Evolutionary conservation across 2,329 filamentous ascomycete genomes (phyloP).

Genomic region (Dactylellina drechsleri): DNA sequence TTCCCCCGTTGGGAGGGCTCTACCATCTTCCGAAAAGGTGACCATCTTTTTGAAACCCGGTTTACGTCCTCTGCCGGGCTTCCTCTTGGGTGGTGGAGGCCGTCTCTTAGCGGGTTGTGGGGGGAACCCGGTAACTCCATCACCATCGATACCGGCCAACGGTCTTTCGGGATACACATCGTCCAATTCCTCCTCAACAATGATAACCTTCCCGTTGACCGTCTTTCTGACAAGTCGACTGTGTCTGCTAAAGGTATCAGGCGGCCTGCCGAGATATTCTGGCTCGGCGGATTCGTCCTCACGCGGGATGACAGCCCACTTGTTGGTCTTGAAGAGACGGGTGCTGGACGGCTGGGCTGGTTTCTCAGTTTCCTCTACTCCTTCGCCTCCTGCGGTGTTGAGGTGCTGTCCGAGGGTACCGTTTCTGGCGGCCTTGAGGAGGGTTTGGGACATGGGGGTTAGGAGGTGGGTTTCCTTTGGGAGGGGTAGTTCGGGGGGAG

Average conservation of each 20-base stretch:
- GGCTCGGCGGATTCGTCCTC: slow-evolving; percentile 57
- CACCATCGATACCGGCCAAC: slow-evolving; percentile 5
- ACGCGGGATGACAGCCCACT: slow-evolving; percentile 57
- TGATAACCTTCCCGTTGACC: slow-evolving; percentile 55
- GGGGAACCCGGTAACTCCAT: slow-evolving; percentile 18
- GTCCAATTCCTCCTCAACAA: slow-evolving; percentile 54
- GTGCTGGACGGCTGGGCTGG: slow-evolving; percentile 25
- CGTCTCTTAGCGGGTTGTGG: slow-evolving; percentile 51
- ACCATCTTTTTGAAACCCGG: slow-evolving; percentile 58
- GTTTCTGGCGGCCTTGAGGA: slow-evolving; percentile 58
- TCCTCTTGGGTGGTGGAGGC: slow-evolving; percentile 58
- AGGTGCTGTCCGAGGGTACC: slow-evolving; percentile 48
- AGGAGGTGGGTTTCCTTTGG: slow-evolving; percentile 59
- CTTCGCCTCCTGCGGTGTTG: slow-evolving; percentile 13
- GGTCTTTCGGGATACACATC: slow-evolving; percentile 24
- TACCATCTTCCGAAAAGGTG: slow-evolving; percentile 49
- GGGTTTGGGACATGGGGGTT: slow-evolving; percentile 58
- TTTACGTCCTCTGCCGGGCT: slow-evolving; percentile 56
- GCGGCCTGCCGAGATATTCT: slow-evolving; percentile 57
- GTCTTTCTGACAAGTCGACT: slow-evolving; percentile 47
- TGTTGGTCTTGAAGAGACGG: slow-evolving; percentile 57
- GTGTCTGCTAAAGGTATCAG: slow-evolving; percentile 46
- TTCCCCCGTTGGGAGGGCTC: slow-evolving; percentile 45
- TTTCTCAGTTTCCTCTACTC: neutral
- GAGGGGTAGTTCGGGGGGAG: slow-evolving; percentile 58